Evolutionary conservation across 2,329 filamentous ascomycete species (phyloP).

Genomic region (Sarocladium kiliense): DNA sequence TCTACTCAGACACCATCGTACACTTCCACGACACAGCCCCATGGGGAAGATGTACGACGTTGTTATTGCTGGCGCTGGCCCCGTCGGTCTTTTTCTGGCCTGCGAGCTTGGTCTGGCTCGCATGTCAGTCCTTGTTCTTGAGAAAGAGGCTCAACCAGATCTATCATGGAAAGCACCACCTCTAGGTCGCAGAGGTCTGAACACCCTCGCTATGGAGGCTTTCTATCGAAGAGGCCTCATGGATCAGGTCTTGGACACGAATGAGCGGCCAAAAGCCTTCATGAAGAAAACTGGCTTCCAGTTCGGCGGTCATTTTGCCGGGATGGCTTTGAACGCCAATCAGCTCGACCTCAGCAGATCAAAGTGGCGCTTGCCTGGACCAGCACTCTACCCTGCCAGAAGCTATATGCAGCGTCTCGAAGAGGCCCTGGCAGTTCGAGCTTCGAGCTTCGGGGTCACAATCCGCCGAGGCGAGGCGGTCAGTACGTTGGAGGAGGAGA

Average conservation of each 20-base stretch:
- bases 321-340: constrained; percentile 21
- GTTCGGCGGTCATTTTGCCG: constrained; percentile 29
- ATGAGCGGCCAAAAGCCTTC: constrained; percentile 4
- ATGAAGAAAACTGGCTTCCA: constrained; percentile 18
- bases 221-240: constrained; percentile 33
- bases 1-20: no score
- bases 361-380: constrained; percentile 26
- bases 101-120: constrained; percentile 28
- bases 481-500: constrained; percentile 16
- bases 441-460: constrained; percentile 20
- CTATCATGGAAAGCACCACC: constrained; percentile 22
- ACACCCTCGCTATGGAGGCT: constrained; percentile 26
- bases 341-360: constrained; percentile 22
- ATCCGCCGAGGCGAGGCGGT: constrained; percentile 22
- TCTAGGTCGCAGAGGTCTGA: constrained; percentile 26
- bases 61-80: constrained; percentile 28
- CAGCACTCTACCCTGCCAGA: constrained; percentile 16
- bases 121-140: constrained; percentile 31
- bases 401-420: constrained; percentile 20
- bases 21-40: neutral
- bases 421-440: constrained; percentile 15
- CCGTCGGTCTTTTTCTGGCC: constrained; percentile 29
- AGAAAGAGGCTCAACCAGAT: constrained; percentile 15
- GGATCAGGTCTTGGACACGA: constrained; percentile 18
- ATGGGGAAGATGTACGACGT: constrained; percentile 23